Evolutionary conservation across 306 rosid species (phyloP).

Genomic region (Cajanus cajan): DNA sequence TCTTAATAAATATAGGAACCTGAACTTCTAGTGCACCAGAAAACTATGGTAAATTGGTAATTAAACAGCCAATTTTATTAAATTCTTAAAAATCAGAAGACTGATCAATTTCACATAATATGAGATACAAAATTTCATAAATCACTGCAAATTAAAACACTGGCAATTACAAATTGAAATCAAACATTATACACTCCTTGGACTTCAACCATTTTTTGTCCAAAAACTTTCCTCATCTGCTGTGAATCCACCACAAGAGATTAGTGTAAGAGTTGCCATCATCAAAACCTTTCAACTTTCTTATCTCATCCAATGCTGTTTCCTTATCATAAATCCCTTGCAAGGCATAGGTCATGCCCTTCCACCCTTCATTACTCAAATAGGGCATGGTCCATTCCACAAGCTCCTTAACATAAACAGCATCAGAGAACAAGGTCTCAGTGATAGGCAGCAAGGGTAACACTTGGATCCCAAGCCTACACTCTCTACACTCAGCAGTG

Average conservation of each 20-base stretch:
- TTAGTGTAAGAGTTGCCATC: constrained; percentile 85
- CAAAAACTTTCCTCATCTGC: constrained; percentile 46
- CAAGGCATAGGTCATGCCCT: constrained; percentile 82
- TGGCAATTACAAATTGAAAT: neutral
- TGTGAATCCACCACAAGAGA: constrained; percentile 92
- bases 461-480: constrained; percentile 77
- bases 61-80: neutral
- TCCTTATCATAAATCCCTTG: constrained; percentile 65
- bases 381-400: constrained; percentile 78
- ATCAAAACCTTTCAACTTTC: constrained; percentile 63
- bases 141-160: neutral
- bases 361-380: constrained; percentile 75
- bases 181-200: neutral
- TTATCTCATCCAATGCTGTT: constrained; percentile 54
- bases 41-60: too few relatives aligned
- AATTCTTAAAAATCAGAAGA: neutral
- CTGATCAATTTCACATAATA: neutral
- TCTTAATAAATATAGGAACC: neutral
- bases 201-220: neutral
- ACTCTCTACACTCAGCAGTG: constrained; percentile 67
- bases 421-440: constrained; percentile 65
- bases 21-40: neutral
- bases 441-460: constrained; percentile 70
- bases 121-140: neutral
- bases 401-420: constrained; percentile 58